Evolutionary conservation across 2,329 filamentous ascomycete genomes (phyloP), one percentile per base, ranked within the genome.

Genomic region (Tolypocladium ophioglossoides): DNA sequence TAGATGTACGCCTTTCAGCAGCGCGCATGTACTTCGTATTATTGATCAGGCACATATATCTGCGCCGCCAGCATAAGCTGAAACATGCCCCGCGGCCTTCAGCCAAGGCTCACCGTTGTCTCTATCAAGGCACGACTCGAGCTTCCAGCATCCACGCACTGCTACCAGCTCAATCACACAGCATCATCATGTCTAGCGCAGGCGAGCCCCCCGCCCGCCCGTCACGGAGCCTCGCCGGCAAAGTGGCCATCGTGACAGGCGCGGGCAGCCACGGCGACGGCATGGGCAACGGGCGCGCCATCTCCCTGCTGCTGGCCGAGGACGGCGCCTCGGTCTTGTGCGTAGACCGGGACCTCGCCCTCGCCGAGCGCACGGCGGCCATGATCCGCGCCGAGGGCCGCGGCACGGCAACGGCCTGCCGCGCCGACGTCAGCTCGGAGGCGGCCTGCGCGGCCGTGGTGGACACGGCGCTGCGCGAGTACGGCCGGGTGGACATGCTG

Each of bases 261-360:
- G 60, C 60, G 3, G 61, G 58, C 18, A 77, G 76, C 52, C 67
- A 70, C 27, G 78, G 74, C 34, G 75, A 80, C 41, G 81, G 79
- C 0, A 79, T 85, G 47, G 82, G 82, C 5, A 85, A 85, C 58
- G 82, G 80, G 0, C 74, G 76, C 38, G 82, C 76, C 0, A 76
- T 77, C 53, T 76, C 81, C 2, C 77, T 85, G 47, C 72, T 85
- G 34, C 70, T 86, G 1, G 80, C 81, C 4, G 73, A 78, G 51
- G 80, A 83, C 30, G 80, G 81, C 10, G 79, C 76, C 60, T 67
- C 72, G 5, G 79, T 86, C 3, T 64, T 84, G n/a, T 84, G 81
- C 59, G 68, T 83, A 0, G 82, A 86, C 60, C 61, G 74, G 40
- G 74, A 79, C 38, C 51, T 74, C 0, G 64, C 69, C 0, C 74